Base-by-base conservation (phyloP, 1,284 basidiomycete species). In the Marasmius tenuissimus region DNA sequence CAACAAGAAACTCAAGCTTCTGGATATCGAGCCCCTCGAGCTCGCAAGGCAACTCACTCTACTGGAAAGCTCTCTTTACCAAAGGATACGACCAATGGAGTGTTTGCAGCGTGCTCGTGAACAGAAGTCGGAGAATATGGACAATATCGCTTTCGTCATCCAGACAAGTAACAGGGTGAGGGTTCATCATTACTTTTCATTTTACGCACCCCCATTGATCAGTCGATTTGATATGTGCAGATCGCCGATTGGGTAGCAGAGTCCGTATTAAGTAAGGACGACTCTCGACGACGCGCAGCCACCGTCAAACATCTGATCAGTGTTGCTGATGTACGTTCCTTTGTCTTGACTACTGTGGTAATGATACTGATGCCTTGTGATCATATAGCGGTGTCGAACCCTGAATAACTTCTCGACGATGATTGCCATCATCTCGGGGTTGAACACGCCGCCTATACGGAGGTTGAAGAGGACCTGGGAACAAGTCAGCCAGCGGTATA, bases 391-490 rank as follows among this genome's bases (percentile, higher is more conserved):
- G 52, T 99, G 97, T 76, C 89, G 94, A 54, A 76, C 78, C 16
- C 76, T 99, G 66, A 93, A 97, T 72, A 99, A 99, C 76, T 99
- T 94, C 76, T 97, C 96, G 12, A 93, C 92, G 12, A 92, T 98
- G 87, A 94, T 95, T 70, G 95, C 97, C 35, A 94, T 99, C 60
- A 88, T 97, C 10, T 97, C 96, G 4, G 97, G 96, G 2, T 81
- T 99, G 58, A 98, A 98, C 70, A 96, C 94, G 8, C 93, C 96
- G 37, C 95, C 96, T 5, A 96, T 99, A 65, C 87, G 93, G 65
- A 87, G 97, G 10, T 78, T 99, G 65, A 95, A 96, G 71, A 87
- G 95, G 57, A 98, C 97, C 2, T 99, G 97, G 97, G 94, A 96
- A 67, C 88, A 91, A 75, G 89, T 97, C 62, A 88, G 83, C 66